These are phyloP conservation scores for Haematococcus lacustris DNA, from an alignment of 139 green algal species.

Conservation along the genomic window DNA sequence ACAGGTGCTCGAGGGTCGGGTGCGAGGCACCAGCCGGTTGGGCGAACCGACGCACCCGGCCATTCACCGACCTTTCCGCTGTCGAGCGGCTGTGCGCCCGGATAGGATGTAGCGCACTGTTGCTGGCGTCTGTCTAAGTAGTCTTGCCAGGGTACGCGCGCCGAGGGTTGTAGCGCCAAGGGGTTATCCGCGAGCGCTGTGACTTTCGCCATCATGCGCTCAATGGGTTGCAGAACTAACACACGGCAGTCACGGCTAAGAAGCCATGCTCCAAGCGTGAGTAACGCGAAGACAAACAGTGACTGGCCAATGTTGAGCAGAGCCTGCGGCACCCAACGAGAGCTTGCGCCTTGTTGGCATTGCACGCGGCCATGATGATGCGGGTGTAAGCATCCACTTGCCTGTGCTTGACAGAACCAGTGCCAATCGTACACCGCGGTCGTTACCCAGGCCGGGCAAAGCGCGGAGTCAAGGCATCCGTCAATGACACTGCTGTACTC, in stretches of 20 bases:
- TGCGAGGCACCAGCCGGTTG: too few species aligned
- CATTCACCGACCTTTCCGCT: too few species aligned
- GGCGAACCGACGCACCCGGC: too few species aligned
- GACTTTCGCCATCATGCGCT: conserved; percentile 82
- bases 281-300: conserved; percentile 79
- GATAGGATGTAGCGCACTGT: too few species aligned
- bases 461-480: too few species aligned
- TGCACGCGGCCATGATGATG: neutral
- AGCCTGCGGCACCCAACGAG: conserved; percentile 42
- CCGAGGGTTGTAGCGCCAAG: conserved; percentile 14
- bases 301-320: conserved; percentile 75
- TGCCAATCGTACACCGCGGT: conserved; percentile 52
- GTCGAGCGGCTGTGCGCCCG: too few species aligned
- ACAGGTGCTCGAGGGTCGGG: too few species aligned
- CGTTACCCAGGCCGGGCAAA: conserved; percentile 1
- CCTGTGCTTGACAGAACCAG: conserved; percentile 56
- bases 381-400: conserved; percentile 1
- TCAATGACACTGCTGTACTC: conserved; percentile 3
- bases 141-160: neutral
- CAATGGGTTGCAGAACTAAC: conserved; percentile 83
- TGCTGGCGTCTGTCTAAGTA: neutral
- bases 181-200: conserved; percentile 54
- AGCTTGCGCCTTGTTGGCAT: neutral
- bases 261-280: conserved; percentile 64
- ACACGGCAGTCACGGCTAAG: conserved; percentile 75